phyloP scores from a whole-genome alignment of 1,139 yeast species.

The Saccharomycopsis hybrid region DNA sequence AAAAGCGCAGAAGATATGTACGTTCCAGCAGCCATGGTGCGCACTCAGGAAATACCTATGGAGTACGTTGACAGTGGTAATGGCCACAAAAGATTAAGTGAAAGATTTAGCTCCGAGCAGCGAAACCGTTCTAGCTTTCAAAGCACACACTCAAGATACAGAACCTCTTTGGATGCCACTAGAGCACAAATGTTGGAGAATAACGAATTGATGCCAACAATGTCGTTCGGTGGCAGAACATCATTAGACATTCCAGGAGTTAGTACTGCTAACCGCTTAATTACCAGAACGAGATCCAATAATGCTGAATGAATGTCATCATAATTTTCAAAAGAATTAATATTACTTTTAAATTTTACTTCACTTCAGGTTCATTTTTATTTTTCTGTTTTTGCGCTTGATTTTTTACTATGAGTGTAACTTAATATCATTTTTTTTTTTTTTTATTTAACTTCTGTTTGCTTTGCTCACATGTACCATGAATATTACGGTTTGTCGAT shows the following conservation, averaged over 20 bases:
- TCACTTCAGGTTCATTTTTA: too few species aligned
- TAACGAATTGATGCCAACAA: slow-evolving; percentile 15
- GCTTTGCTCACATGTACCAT: too few species aligned
- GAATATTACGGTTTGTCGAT: too few species aligned
- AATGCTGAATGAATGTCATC: not conserved
- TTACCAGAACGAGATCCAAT: slow-evolving; percentile 2
- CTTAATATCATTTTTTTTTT: too few species aligned
- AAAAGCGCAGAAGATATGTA: slow-evolving; percentile 12
- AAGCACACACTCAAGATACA: not conserved
- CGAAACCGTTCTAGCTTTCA: not conserved
- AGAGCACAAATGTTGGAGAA: slow-evolving; percentile 17
- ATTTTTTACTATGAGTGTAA: too few species aligned
- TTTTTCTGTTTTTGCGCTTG: too few species aligned
- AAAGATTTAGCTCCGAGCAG: slow-evolving; percentile 1
- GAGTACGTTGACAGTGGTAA: slow-evolving; percentile 15
- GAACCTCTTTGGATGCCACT: slow-evolving; percentile 18
- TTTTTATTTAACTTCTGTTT: too few species aligned
- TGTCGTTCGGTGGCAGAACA: slow-evolving; percentile 18
- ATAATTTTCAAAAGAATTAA: too few species aligned
- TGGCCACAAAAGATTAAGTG: slow-evolving; percentile 12
- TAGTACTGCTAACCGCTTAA: slow-evolving; percentile 17
- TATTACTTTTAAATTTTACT: too few species aligned
- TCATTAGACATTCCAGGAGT: slow-evolving; percentile 21
- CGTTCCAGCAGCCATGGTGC: slow-evolving; percentile 6
- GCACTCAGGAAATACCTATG: slow-evolving; percentile 22